Conservation (phyloP, 2,329 filamentous ascomycete species). For the Westerdykella sp. region DNA sequence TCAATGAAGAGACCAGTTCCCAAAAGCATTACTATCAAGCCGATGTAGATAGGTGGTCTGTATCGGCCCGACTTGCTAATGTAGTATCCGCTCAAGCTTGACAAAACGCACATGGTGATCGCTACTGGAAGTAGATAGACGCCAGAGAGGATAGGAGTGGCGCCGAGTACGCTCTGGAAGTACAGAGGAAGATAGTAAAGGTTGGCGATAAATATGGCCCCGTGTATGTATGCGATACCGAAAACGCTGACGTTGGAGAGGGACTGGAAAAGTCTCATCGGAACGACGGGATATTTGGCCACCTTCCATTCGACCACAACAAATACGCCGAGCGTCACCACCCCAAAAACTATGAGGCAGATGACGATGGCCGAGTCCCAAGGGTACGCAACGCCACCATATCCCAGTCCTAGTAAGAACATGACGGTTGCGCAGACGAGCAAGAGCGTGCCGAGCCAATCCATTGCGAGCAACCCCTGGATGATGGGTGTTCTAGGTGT, state of each 20-base stretch:
- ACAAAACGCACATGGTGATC: conserved; percentile 46
- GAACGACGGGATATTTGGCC: conserved; percentile 59
- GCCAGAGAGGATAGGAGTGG: conserved; percentile 51
- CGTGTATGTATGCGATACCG: conserved; percentile 39
- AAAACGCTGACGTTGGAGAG: conserved; percentile 51
- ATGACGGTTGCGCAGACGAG: conserved; percentile 43
- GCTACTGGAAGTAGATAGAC: conserved; percentile 51
- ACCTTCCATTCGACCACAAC: conserved; percentile 55
- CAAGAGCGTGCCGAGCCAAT: conserved; percentile 45
- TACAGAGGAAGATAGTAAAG: conserved; percentile 69
- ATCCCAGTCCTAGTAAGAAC: conserved; percentile 46
- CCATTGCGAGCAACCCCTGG: conserved; percentile 43
- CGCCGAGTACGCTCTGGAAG: conserved; percentile 59
- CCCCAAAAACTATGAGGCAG: conserved; percentile 46
- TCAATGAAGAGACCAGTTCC: conserved; percentile 13
- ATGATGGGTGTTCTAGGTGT: conserved; percentile 43
- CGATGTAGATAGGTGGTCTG: conserved; percentile 12
- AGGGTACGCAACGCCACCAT: conserved; percentile 44
- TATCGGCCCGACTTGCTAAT: conserved; percentile 36
- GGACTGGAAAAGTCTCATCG: conserved; percentile 52
- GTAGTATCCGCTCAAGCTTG: conserved; percentile 27
- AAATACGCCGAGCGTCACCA: conserved; percentile 44
- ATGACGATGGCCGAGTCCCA: conserved; percentile 49
- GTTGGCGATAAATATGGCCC: conserved; percentile 55
- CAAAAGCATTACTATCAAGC: conserved; percentile 8